Conservation (phyloP, 1,284 basidiomycete species). For the Vanrija pseudolonga region DNA sequence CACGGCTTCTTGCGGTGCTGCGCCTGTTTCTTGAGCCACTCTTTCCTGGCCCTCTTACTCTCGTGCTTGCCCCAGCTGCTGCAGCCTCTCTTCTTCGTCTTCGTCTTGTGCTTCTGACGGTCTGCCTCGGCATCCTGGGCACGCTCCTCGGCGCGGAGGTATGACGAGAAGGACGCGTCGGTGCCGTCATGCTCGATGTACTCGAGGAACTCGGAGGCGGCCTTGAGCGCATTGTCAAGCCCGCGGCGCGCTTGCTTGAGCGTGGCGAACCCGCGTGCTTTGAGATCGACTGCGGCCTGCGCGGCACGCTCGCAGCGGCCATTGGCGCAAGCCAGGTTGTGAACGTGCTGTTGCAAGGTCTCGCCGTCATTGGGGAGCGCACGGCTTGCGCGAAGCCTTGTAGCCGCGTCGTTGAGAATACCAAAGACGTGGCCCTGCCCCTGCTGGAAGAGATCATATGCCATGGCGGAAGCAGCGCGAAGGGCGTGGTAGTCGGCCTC, state of each 20-base stretch:
- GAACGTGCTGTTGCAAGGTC: not conserved
- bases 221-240: slow-evolving; percentile 20
- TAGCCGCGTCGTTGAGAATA: not conserved
- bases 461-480: not conserved
- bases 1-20: too few species aligned
- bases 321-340: slow-evolving; percentile 2
- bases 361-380: too few species aligned
- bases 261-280: slow-evolving; percentile 17
- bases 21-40: too few species aligned
- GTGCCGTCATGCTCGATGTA: too few species aligned
- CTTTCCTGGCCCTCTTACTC: too few species aligned
- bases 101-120: too few species aligned
- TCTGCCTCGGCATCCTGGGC: too few species aligned
- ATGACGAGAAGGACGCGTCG: too few species aligned
- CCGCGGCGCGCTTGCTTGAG: slow-evolving; percentile 24
- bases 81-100: too few species aligned
- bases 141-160: too few species aligned
- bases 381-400: not conserved
- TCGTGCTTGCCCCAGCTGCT: too few species aligned
- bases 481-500: not conserved
- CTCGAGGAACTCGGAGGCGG: not conserved
- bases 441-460: not conserved
- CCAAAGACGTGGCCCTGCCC: not conserved
- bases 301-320: slow-evolving; percentile 1
- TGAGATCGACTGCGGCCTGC: not conserved